Percentiles rank a stretch among this genome's conserved stretches.
Conservation (phyloP, 495 filamentous ascomycete genomes). For the Podospora pseudocomata region DNA sequence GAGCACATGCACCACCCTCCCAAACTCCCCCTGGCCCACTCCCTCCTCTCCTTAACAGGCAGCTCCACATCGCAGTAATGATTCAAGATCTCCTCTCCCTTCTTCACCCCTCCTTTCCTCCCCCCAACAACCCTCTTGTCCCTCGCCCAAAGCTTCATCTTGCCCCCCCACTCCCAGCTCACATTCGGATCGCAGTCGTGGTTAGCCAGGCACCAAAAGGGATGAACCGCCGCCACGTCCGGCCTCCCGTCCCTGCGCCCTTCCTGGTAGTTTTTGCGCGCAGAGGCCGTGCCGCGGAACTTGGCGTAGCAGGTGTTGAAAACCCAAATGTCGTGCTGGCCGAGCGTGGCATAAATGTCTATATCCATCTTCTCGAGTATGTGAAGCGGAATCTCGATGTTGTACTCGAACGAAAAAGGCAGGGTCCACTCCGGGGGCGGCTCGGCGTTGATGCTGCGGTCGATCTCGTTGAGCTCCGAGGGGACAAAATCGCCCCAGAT, state of each 20-base stretch:
- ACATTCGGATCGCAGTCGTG: constrained; percentile 95
- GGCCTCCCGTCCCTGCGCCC: constrained; percentile 61
- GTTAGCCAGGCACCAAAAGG: constrained; percentile 67
- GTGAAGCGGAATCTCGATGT: constrained; percentile 77
- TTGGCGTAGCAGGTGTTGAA: constrained; percentile 91
- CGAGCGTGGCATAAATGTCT: constrained; percentile 67
- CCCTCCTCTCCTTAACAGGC: constrained; percentile 71
- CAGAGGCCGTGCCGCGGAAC: constrained; percentile 88
- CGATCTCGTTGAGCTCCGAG: constrained; percentile 46
- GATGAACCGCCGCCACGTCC: constrained; percentile 67
- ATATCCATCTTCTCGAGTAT: constrained; percentile 88
- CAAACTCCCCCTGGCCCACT: constrained; percentile 81
- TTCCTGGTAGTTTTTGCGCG: constrained; percentile 56
- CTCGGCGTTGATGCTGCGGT: constrained; percentile 45
- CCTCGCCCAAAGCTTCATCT: constrained; percentile 63
- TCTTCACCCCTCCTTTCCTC: constrained; percentile 56
- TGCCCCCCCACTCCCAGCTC: constrained; percentile 86
- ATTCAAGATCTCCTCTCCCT: constrained; percentile 80
- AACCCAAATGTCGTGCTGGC: constrained; percentile 80
- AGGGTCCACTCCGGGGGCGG: constrained; percentile 63
- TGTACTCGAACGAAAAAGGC: constrained; percentile 84
- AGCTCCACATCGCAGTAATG: constrained; percentile 92
- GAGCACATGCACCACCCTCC: constrained; percentile 82
- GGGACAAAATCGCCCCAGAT: constrained; percentile 83
- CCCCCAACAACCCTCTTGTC: constrained; percentile 39